phyloP scores from a whole-genome alignment of 108 stramenopile species.

The Discostella pseudostelligera region DNA sequence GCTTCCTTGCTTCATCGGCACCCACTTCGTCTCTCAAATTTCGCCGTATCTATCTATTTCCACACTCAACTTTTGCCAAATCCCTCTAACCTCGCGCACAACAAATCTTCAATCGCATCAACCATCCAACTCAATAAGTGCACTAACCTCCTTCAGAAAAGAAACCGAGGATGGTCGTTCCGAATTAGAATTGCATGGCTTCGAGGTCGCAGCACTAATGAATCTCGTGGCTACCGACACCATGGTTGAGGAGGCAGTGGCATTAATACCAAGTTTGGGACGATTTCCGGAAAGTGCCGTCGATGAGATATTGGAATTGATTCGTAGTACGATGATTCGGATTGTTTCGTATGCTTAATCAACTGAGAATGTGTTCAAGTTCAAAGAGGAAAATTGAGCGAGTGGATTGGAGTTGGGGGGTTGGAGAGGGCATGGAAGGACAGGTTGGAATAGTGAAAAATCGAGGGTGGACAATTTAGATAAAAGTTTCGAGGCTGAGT shows the following conservation, averaged over 20 bases:
- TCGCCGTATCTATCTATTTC: too few relatives aligned
- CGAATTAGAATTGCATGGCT: constrained; percentile 76
- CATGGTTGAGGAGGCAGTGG: constrained; percentile 76
- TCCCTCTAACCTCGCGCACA: too few relatives aligned
- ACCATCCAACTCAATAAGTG: constrained; percentile 31
- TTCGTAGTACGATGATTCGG: constrained; percentile 85
- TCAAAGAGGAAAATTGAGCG: not conserved
- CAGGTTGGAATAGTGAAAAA: too few relatives aligned
- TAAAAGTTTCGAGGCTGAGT: too few relatives aligned
- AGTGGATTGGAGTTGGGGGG: not conserved
- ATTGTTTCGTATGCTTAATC: constrained; percentile 70
- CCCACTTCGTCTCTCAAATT: too few relatives aligned
- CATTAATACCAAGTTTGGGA: constrained; percentile 75
- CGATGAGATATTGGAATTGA: constrained; percentile 88
- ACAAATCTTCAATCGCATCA: not conserved
- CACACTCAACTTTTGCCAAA: too few relatives aligned
- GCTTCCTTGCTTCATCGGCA: too few relatives aligned
- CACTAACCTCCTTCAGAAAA: constrained; percentile 82
- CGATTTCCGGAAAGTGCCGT: constrained; percentile 85
- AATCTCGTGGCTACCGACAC: constrained; percentile 87
- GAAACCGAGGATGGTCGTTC: constrained; percentile 75
- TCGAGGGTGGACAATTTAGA: too few relatives aligned
- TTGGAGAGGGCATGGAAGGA: not conserved
- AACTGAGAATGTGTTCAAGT: not conserved
- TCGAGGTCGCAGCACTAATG: constrained; percentile 88